These are phyloP conservation scores for Boletellus deceptivus DNA, from an alignment of 1,284 basidiomycete genomes.

Conservation along the genomic window DNA sequence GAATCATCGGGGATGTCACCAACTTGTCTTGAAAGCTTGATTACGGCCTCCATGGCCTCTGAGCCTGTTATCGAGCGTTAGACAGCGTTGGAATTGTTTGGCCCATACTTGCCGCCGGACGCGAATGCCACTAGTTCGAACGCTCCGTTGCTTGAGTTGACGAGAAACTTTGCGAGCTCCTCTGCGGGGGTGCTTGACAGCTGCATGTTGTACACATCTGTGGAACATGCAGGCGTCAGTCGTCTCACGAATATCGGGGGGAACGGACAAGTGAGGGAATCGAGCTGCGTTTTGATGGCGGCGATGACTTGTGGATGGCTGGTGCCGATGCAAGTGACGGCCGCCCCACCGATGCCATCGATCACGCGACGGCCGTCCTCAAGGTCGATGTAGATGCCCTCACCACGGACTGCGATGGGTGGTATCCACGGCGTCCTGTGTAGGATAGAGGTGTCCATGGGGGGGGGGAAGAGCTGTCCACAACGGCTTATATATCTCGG, in stretches of 20 bases:
- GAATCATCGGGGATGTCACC: constrained; percentile 5
- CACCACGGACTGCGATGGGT: constrained; percentile 59
- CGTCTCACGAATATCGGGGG: constrained; percentile 19
- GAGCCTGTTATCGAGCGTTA: constrained; percentile 50
- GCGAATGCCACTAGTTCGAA: constrained; percentile 68
- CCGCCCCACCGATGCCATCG: constrained; percentile 82
- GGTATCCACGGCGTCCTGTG: constrained; percentile 68
- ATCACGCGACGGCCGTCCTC: constrained; percentile 65
- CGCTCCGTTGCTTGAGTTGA: constrained; percentile 65
- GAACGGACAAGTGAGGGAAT: constrained; percentile 64
- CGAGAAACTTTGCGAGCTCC: constrained; percentile 62
- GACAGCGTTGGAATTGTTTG: not conserved
- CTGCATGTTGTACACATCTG: constrained; percentile 83
- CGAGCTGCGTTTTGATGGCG: constrained; percentile 75
- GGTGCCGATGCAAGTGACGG: constrained; percentile 77
- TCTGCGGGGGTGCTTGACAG: constrained; percentile 77
- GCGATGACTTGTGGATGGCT: constrained; percentile 67
- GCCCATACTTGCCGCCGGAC: constrained; percentile 55
- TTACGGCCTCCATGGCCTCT: constrained; percentile 80
- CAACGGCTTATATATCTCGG: not conserved
- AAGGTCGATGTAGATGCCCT: constrained; percentile 69
- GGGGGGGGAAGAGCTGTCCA: not conserved
- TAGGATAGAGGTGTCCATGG: constrained; percentile 40
- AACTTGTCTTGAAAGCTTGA: constrained; percentile 78
- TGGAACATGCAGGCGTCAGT: constrained; percentile 1